Evolutionary conservation across 1,139 yeast species (phyloP), one percentile per base, ranked within the genome.

Genomic region (Eremothecium sinecaudum): DNA sequence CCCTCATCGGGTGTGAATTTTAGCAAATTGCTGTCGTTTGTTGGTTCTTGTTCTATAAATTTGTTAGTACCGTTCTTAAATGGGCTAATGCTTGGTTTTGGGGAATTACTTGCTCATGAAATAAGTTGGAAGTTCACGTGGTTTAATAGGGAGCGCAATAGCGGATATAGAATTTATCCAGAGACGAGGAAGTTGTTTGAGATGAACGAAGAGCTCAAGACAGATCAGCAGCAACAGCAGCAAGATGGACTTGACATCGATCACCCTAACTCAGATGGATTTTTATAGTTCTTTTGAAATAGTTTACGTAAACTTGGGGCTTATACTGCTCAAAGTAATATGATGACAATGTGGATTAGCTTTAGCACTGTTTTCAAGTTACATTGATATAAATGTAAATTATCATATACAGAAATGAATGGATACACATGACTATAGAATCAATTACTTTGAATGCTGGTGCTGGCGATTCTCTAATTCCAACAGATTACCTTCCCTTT

Each of bases 31-130:
- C 36, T 37, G 27, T 38, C 44, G 14, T 46, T 46, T 25, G 44
- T 46, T 4, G 47, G 46, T 2, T 66, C 69, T 24, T 66, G 79
- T 14, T 73, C 86, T 3, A 76, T 90, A 44, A 87, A 90, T 49
- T 61, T 87, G 47, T 58, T 86, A 4, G 63, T 90, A 33, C 98
- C 98, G 2, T 86, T 90, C 51, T 66, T 90, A 43, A 90, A 90
- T 53, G 98, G 98, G 8, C 66, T 90, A 63, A 87, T 87, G 94
- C 70, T 90, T 41, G 98, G 98, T 0, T 84, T 87, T 58, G 98
- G 98, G 1, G 98, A 90, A 62, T 79, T 90, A 16, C 66, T 83
- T 45, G 98, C 97, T 11, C 96, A 87, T 55, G 97, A 90, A 53
- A 63, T 87, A 31, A 94, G 95, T 7, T 81, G 81, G 64, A 67